These are phyloP conservation scores for Erythrophleum fordii DNA, from an alignment of 306 rosid genomes.

Conservation along the genomic window DNA sequence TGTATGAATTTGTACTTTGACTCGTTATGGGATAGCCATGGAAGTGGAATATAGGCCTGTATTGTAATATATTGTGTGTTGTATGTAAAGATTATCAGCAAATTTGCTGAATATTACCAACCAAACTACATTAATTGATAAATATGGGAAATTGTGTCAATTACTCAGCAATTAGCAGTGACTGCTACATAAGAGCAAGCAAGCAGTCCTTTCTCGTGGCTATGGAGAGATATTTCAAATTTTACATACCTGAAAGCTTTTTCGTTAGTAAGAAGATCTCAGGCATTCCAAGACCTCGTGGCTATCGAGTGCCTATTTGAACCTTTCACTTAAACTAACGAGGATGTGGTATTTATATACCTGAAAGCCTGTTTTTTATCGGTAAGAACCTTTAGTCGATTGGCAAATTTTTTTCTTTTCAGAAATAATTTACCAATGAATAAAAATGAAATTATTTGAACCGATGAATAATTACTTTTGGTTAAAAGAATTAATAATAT, in stretches of 20 bases:
- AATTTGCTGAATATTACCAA: background rate
- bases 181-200: background rate
- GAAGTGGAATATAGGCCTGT: constrained; percentile 24
- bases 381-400: background rate
- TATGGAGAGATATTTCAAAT: background rate
- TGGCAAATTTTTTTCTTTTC: background rate
- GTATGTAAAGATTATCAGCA: background rate
- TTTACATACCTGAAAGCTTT: background rate
- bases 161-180: too few relatives aligned
- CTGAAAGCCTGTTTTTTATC: background rate
- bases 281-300: background rate
- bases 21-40: background rate
- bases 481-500: background rate
- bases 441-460: background rate
- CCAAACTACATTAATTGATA: background rate
- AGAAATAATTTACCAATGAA: background rate
- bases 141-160: background rate
- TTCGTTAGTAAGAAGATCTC: background rate
- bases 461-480: background rate
- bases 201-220: background rate
- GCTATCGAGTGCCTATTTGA: background rate
- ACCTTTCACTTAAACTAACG: too few relatives aligned
- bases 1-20: constrained; percentile 1
- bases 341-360: too few relatives aligned
- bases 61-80: background rate